These are phyloP conservation scores for Lentinus tigrinus DNA, from an alignment of 768 basidiomycete genomes.

Conservation along the genomic window DNA sequence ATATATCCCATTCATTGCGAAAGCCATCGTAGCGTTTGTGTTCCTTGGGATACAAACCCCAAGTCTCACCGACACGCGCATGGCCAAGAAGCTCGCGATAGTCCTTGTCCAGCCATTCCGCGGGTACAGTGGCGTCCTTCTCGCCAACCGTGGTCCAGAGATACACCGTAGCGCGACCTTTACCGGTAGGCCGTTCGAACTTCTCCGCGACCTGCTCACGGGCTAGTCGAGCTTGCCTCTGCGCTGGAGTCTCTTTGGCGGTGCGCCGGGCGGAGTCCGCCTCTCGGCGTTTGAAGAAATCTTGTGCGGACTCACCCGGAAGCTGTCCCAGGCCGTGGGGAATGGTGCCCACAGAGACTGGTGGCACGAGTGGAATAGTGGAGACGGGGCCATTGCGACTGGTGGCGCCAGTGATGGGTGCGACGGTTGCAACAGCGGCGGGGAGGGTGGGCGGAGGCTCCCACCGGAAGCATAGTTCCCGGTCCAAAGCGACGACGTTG, in stretches of 20 bases:
- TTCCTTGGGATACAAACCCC: background rate
- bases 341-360: too few species aligned
- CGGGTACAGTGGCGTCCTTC: background rate
- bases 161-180: background rate
- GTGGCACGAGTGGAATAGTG: too few species aligned
- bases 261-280: background rate
- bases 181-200: background rate
- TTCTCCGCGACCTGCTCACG: background rate
- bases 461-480: too few species aligned
- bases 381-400: background rate
- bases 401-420: too few species aligned
- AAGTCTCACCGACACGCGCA: background rate
- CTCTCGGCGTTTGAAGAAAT: background rate
- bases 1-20: background rate
- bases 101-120: background rate
- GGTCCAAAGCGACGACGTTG: too few species aligned
- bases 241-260: background rate
- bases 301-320: background rate
- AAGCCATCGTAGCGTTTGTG: constrained; percentile 1
- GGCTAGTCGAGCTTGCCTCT: background rate
- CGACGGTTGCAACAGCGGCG: background rate
- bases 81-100: background rate
- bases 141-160: background rate
- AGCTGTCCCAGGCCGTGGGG: background rate
- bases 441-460: background rate